Evolutionary conservation across 164 flowering plant genomes (phyloP).

Genomic region (Magnolia changhungtana): DNA sequence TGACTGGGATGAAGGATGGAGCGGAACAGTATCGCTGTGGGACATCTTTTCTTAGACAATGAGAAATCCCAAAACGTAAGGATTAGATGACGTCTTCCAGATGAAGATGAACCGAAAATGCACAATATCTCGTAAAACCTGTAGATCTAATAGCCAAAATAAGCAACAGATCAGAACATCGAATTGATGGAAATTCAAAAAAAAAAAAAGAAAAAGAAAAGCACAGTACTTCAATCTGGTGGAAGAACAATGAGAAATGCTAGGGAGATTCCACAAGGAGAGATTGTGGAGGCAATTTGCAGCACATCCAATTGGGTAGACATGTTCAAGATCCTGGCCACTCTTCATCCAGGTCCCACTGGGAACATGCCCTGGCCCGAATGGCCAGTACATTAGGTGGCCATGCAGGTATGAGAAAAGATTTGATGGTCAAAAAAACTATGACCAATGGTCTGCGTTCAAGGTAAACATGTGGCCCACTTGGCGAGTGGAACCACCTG

Average conservation of each 20-base stretch:
- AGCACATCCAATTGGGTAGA: neutral
- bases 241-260: neutral
- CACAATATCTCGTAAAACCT: neutral
- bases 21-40: conserved; percentile 73
- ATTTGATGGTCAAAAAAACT: too few species aligned
- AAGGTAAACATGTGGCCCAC: too few species aligned
- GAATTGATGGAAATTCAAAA: neutral
- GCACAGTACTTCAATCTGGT: neutral
- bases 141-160: neutral
- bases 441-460: neutral
- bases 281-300: neutral
- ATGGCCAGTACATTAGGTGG: too few species aligned
- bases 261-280: neutral
- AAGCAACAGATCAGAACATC: neutral
- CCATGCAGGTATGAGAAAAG: too few species aligned
- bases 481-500: too few species aligned
- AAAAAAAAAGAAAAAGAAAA: neutral
- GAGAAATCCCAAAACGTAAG: neutral
- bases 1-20: conserved; percentile 86
- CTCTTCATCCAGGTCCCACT: neutral
- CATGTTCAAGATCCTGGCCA: neutral
- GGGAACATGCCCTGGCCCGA: neutral
- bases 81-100: neutral
- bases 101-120: neutral
- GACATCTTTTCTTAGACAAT: conserved; percentile 34